Base-by-base conservation (phyloP, 2,329 filamentous ascomycete species). In the Bipolaris zeicola region DNA sequence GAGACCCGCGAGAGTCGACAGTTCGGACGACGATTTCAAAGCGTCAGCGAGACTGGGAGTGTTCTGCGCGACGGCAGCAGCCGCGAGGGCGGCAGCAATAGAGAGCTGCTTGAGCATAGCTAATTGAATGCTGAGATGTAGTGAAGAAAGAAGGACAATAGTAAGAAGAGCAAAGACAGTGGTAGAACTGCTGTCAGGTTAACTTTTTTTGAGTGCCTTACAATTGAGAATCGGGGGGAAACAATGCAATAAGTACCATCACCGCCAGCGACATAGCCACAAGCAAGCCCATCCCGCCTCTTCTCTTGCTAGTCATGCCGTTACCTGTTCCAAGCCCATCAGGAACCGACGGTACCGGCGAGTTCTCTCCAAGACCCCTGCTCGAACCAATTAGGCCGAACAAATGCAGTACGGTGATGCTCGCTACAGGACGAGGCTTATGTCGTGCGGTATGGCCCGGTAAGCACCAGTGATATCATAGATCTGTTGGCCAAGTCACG, bases 91-190 rank as follows among this genome's bases (percentile, higher is more conserved):
- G 38, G 74, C 74, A 38, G 75, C 61, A 48, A 79, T 16, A 16
- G 71, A 64, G 48, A 79, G 61, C 26, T 66, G 61, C 64, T 77
- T 79, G 67, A 74, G 69, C 78, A 80, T 80, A 18, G 28, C 69
- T 63, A 37, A 42, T 50, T 18, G 36, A 26, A 8, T 51, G 56
- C 20, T 26, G 34, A 14, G 42, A 26, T 13, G 39, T 38, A 34
- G 33, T 45, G 34, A 43, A 45, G 14, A 52, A 33, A 18, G 10
- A 13, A 31, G 7, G 2, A 11, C 11, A 13, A 31, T 10, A 31
- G 10, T 13, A 31, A 31, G 10, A 31, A 31, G 28, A 31, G 10
- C 28, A 31, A 45, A 4, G 6, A 13, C 14, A 3, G 13, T 34
- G 38, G 28, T 22, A 47, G 50, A 28, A 43, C 24, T 26, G 13